A percentile compares a stretch with the other conserved stretches of the same genome.
phyloP scores from a whole-genome alignment of 352 stramenopile genomes.

The Hyaloperonospora brassicae region DNA sequence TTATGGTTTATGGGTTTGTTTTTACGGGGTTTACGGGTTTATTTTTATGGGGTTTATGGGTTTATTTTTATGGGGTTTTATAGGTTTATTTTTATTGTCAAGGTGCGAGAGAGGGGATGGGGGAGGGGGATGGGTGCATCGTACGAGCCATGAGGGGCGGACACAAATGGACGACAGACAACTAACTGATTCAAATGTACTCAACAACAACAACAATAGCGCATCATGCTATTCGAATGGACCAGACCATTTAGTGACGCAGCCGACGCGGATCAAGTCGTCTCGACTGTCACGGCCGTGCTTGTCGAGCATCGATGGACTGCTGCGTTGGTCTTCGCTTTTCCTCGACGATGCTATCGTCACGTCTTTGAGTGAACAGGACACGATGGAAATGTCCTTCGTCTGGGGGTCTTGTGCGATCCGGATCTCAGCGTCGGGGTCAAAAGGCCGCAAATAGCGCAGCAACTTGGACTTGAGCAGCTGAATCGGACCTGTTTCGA shows the following conservation, averaged over 20 bases:
- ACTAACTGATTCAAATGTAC: neutral
- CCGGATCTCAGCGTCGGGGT: constrained; percentile 62
- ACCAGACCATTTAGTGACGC: constrained; percentile 60
- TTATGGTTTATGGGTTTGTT: too few relatives aligned
- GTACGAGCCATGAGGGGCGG: too few relatives aligned
- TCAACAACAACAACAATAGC: too few relatives aligned
- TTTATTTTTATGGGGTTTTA: too few relatives aligned
- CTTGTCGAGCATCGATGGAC: constrained; percentile 9
- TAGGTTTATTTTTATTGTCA: too few relatives aligned
- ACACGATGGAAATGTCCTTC: constrained; percentile 53
- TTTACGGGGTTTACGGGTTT: too few relatives aligned
- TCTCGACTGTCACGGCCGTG: neutral
- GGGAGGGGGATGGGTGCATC: too few relatives aligned
- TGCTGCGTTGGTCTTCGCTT: constrained; percentile 8
- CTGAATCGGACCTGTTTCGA: constrained; percentile 71
- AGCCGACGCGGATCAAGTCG: constrained; percentile 37
- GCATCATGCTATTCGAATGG: constrained; percentile 38
- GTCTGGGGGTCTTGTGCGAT: constrained; percentile 38
- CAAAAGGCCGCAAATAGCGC: constrained; percentile 67
- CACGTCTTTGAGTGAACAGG: constrained; percentile 25
- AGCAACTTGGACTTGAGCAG: constrained; percentile 76
- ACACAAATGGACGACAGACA: too few relatives aligned
- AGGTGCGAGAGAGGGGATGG: too few relatives aligned
- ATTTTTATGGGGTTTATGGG: too few relatives aligned
- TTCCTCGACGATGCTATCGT: constrained; percentile 8